phyloP scores from a whole-genome alignment of 768 basidiomycete species.

The Xerocomus brunneocitrinus region DNA sequence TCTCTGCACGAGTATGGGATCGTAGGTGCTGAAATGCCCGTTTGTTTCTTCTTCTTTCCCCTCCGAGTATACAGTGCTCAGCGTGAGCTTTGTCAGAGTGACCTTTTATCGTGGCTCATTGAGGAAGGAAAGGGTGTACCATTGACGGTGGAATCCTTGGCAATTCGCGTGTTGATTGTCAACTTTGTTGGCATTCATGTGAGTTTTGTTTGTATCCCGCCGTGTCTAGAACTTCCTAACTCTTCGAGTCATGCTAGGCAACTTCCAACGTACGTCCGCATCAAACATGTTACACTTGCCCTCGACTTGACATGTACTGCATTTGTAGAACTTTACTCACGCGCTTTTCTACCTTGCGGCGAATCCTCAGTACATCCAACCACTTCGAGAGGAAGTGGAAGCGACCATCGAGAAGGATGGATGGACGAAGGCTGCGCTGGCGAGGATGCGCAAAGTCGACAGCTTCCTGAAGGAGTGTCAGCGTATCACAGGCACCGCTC shows the following conservation, averaged over 20 bases:
- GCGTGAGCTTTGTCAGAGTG: slow-evolving; percentile 17
- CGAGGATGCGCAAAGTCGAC: not conserved
- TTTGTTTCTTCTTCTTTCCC: slow-evolving; percentile 12
- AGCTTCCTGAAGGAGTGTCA: not conserved
- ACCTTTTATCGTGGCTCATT: slow-evolving; percentile 31
- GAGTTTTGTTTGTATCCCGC: not conserved
- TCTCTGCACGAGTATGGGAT: slow-evolving; percentile 22
- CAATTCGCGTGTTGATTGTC: not conserved
- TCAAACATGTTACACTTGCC: too few species aligned
- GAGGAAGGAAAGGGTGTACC: slow-evolving; percentile 1
- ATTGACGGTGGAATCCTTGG: not conserved
- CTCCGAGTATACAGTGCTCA: not conserved
- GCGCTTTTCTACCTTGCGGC: not conserved
- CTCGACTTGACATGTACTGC: not conserved
- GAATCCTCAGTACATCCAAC: not conserved
- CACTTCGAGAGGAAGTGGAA: not conserved
- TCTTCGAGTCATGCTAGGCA: not conserved
- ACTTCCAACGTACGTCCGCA: not conserved
- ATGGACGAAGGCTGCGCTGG: not conserved
- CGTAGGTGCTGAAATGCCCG: slow-evolving; percentile 30
- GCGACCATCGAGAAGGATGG: not conserved
- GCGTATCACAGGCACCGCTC: not conserved
- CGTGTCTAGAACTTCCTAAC: not conserved
- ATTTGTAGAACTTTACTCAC: not conserved
- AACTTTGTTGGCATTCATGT: not conserved